Evolutionary conservation across 345 rosid genomes (phyloP).

Genomic region (Combretum micranthum): DNA sequence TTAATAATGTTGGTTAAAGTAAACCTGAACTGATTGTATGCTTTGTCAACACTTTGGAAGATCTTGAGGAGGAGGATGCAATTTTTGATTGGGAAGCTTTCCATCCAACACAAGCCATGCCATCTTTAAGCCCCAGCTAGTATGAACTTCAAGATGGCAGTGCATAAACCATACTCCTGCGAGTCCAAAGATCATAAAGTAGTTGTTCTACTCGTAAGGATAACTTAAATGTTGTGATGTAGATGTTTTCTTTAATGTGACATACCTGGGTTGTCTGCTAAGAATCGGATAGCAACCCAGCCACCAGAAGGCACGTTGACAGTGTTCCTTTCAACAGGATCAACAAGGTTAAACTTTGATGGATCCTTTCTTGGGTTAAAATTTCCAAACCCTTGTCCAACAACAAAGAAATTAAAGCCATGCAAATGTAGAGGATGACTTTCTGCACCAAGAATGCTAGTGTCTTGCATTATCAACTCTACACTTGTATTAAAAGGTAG

Average conservation of each 20-base stretch:
- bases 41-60: background rate
- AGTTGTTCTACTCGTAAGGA: too few species aligned
- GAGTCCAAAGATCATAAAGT: background rate
- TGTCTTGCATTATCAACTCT: conserved; percentile 6
- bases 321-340: conserved; percentile 7
- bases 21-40: too few species aligned
- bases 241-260: background rate
- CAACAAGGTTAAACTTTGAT: conserved; percentile 2
- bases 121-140: conserved; percentile 3
- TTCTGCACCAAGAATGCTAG: conserved; percentile 6
- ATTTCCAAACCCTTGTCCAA: conserved; percentile 7
- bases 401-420: conserved; percentile 9
- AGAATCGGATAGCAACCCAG: conserved; percentile 5
- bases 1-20: too few species aligned
- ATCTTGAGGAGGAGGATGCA: conserved; percentile 1
- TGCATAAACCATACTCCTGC: conserved; percentile 9
- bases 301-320: conserved; percentile 5
- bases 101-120: conserved; percentile 6
- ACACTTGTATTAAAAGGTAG: conserved; percentile 7
- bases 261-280: conserved; percentile 8
- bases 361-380: background rate
- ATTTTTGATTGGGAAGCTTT: background rate
- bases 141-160: conserved; percentile 2
- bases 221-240: background rate
- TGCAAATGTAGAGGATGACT: conserved; percentile 6